Conservation (phyloP, 192 early-diverging fungal species). For the Gorgonomyces haynaldii region DNA sequence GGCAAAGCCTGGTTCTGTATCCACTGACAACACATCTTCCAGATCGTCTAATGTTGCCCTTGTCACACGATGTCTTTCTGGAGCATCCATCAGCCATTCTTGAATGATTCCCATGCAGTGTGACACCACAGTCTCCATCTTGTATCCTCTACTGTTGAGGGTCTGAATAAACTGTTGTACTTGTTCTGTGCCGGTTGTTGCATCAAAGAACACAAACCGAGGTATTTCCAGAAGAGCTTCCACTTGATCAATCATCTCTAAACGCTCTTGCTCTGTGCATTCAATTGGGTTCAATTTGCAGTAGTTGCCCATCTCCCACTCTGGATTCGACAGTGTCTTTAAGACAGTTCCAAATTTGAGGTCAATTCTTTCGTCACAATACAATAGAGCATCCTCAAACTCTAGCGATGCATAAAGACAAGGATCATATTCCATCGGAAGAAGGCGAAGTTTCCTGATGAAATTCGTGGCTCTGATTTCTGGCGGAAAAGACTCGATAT, state of each 20-base stretch:
- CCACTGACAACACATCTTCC: neutral
- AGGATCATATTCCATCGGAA: too few relatives aligned
- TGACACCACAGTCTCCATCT: neutral
- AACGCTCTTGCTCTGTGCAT: neutral
- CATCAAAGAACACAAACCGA: neutral
- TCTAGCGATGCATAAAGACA: neutral
- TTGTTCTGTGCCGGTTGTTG: neutral
- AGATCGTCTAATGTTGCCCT: neutral
- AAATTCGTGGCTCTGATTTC: neutral
- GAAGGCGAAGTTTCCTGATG: too few relatives aligned
- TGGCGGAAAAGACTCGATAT: conserved; percentile 94
- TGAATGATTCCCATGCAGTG: neutral
- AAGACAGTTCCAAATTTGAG: neutral
- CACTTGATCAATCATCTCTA: neutral
- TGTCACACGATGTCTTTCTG: neutral
- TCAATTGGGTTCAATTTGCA: neutral
- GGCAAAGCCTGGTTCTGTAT: neutral
- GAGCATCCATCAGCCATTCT: neutral
- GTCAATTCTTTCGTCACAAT: neutral
- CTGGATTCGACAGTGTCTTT: neutral
- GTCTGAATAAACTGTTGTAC: neutral
- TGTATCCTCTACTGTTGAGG: neutral
- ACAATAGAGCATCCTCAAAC: neutral
- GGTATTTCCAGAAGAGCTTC: neutral
- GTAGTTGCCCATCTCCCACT: neutral